phyloP scores from a whole-genome alignment of 768 basidiomycete species.

The Scleroderma citrinum region DNA sequence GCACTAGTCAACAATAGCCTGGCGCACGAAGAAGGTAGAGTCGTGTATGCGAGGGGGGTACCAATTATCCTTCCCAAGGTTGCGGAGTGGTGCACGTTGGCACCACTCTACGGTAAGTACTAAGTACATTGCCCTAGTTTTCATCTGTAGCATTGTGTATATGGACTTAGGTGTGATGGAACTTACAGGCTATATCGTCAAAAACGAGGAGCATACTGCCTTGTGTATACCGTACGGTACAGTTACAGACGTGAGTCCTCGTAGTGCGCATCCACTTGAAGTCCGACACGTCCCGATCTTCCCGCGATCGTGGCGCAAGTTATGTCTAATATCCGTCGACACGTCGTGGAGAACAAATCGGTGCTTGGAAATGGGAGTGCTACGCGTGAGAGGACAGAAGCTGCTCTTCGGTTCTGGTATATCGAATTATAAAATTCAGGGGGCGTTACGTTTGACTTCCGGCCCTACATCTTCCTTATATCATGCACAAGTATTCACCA shows the following conservation, averaged over 20 bases:
- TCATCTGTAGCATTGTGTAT: neutral
- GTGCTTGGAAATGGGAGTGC: slow-evolving; percentile 74
- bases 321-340: slow-evolving; percentile 83
- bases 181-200: slow-evolving; percentile 65
- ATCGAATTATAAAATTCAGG: slow-evolving; percentile 3
- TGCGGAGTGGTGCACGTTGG: slow-evolving; percentile 63
- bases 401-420: slow-evolving; percentile 23
- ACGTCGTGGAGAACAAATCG: slow-evolving; percentile 92
- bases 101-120: slow-evolving; percentile 70
- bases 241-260: slow-evolving; percentile 48
- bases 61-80: slow-evolving; percentile 45
- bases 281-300: too few species aligned
- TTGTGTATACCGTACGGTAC: slow-evolving; percentile 71
- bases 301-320: slow-evolving; percentile 38
- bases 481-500: too few species aligned
- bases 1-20: slow-evolving; percentile 55
- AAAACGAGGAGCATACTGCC: slow-evolving; percentile 50
- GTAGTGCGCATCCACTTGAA: too few species aligned
- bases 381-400: slow-evolving; percentile 27
- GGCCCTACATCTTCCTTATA: too few species aligned
- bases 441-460: too few species aligned
- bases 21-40: slow-evolving; percentile 14
- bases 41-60: slow-evolving; percentile 16
- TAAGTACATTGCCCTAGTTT: slow-evolving; percentile 18
- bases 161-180: slow-evolving; percentile 96